Evolutionary conservation across 345 rosid species (phyloP), one percentile per base, ranked within the genome.

Genomic region (Acer yangbiense): DNA sequence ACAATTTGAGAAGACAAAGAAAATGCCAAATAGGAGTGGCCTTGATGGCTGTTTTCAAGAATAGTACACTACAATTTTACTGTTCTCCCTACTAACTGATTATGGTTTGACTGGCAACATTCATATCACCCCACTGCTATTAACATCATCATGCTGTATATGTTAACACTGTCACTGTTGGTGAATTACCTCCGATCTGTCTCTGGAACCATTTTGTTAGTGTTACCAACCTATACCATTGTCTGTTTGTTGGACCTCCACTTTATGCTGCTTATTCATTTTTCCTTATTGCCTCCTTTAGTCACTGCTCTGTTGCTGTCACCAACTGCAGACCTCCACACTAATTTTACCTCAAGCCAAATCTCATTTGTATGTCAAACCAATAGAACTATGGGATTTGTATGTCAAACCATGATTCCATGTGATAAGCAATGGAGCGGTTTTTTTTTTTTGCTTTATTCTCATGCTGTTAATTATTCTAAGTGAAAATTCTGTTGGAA

Each of bases 341-440:
- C 69, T 7, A 35, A 14, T 50, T 69, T 11, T 69, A 25, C 6
- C 60, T 50, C 20, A 13, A 48, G 61, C 41, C 39, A 69, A 25
- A 50, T 41, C 58, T 44, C 32, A 16, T 50, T 46, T 25, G 2
- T 35, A 4, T 35, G 39, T 32, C 39, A 73, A 72, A 14, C 21
- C 9, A 58, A 17, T 29, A 57, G 6, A 14, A 7, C 60, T 2
- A 3, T 21, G 54, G 7, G 27, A 63, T 44, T 12, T 25, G 23
- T 62, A 7, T 41, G 43, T 25, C 9, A 21, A 4, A 35, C 66
- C 9, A 27, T 44, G 21, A 29, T 43, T 62, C 9, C 1, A 3
- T n/a, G 27, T 62, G 71, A 29, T 65, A 18, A 74, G n/a, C n/a
- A 20, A 44, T 63, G 27, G 39, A 64, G 43, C 48, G 55, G 68